Evolutionary conservation across 129 eudicot species (phyloP).

Genomic region (Calendula officinalis): DNA sequence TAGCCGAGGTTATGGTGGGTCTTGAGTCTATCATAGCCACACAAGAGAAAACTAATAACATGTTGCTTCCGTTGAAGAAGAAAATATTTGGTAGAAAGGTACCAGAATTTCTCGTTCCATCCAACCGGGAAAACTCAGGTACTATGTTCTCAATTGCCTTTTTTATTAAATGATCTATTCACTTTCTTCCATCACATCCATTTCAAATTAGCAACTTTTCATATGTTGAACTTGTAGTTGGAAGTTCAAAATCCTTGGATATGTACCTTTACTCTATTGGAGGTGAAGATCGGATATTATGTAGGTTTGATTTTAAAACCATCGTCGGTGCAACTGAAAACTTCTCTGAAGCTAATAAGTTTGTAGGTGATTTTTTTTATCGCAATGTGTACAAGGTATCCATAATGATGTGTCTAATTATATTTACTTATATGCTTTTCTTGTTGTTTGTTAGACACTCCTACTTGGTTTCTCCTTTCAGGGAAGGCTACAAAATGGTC

Average conservation of each 20-base stretch:
- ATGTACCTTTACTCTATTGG: conserved; percentile 1
- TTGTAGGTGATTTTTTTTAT: background rate
- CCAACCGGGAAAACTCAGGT: background rate
- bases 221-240: conserved; percentile 9
- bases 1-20: conserved; percentile 21
- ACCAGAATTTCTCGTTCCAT: background rate
- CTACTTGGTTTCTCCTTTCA: too few relatives aligned
- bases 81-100: background rate
- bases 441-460: too few relatives aligned
- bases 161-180: too few relatives aligned
- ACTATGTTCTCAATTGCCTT: background rate
- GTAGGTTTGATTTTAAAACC: conserved; percentile 7
- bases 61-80: background rate
- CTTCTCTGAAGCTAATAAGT: conserved; percentile 13
- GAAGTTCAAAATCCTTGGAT: conserved; percentile 7
- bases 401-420: conserved; percentile 7
- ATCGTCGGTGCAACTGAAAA: conserved; percentile 10
- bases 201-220: background rate
- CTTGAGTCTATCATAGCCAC: conserved; percentile 25
- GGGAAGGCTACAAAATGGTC: too few relatives aligned
- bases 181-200: too few relatives aligned
- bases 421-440: too few relatives aligned
- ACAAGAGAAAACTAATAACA: conserved; percentile 8
- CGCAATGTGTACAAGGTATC: conserved; percentile 11
- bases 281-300: background rate